These are phyloP conservation scores for Dorcoceras hygrometricum DNA, from an alignment of 257 asterid genomes.

Conservation along the genomic window DNA sequence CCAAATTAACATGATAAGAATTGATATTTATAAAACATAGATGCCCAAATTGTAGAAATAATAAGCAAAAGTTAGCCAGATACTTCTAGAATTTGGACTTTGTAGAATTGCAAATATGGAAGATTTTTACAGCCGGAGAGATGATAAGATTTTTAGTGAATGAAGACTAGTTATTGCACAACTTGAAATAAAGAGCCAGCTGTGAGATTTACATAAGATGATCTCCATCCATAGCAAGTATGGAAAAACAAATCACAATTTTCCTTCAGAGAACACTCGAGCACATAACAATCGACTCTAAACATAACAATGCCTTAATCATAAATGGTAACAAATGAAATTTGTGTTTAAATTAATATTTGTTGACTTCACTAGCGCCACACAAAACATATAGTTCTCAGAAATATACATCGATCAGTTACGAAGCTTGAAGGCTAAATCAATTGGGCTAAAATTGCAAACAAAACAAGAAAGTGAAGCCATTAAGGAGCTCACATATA, in stretches of 20 bases:
- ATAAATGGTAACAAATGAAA: too few species aligned
- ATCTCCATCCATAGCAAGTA: too few species aligned
- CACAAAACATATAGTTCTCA: not conserved
- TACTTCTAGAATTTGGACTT: not conserved
- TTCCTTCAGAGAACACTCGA: not conserved
- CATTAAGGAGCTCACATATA: constrained; percentile 58
- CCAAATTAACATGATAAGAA: not conserved
- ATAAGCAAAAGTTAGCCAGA: not conserved
- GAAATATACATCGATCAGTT: not conserved
- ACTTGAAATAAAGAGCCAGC: not conserved
- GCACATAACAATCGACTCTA: not conserved
- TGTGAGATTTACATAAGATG: too few species aligned
- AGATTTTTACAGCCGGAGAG: not conserved
- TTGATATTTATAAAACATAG: too few species aligned
- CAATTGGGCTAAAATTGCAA: constrained; percentile 1
- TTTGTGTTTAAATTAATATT: too few species aligned
- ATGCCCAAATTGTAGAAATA: not conserved
- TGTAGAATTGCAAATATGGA: not conserved
- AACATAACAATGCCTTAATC: not conserved
- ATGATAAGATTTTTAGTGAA: not conserved
- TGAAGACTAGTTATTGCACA: not conserved
- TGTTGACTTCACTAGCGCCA: not conserved
- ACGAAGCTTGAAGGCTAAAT: not conserved
- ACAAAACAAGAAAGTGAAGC: not conserved
- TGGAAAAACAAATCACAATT: not conserved